These are phyloP conservation scores for Thozetella sp. DNA, from an alignment of 495 filamentous ascomycete genomes.

Conservation along the genomic window DNA sequence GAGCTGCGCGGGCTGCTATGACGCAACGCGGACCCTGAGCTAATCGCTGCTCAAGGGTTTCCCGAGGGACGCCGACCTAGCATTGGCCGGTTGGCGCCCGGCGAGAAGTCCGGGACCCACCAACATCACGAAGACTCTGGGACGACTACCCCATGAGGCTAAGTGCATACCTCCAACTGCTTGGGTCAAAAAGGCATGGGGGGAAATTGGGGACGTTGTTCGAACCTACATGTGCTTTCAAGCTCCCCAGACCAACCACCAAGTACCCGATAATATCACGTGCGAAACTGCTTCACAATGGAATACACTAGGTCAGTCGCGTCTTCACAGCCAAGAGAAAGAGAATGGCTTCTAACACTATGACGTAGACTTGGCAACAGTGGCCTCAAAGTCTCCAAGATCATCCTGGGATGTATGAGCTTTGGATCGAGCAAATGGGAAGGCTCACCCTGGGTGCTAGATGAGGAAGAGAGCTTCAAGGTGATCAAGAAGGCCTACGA, in stretches of 20 bases:
- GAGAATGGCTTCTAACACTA: not conserved
- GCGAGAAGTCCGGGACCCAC: not conserved
- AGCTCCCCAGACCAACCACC: no score
- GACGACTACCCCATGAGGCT: not conserved
- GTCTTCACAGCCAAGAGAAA: not conserved
- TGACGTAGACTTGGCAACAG: not conserved
- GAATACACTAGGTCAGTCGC: not conserved
- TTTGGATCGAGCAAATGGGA: not conserved
- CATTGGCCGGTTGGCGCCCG: no score
- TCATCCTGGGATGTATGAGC: not conserved
- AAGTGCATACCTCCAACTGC: not conserved
- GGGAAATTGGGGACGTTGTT: not conserved
- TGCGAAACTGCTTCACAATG: not conserved
- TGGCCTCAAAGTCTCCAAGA: constrained; percentile 2
- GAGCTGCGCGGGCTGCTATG: no score
- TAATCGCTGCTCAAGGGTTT: no score
- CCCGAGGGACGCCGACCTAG: no score
- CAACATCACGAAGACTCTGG: not conserved
- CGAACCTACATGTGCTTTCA: no score
- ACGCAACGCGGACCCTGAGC: no score
- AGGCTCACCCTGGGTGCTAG: constrained; percentile 1
- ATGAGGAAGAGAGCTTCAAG: not conserved
- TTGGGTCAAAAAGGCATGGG: not conserved
- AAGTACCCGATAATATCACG: not conserved
- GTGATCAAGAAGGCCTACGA: constrained; percentile 2